These are phyloP conservation scores for Paragyromitra xinjiangensis DNA, from an alignment of 495 filamentous ascomycete genomes.

Conservation along the genomic window DNA sequence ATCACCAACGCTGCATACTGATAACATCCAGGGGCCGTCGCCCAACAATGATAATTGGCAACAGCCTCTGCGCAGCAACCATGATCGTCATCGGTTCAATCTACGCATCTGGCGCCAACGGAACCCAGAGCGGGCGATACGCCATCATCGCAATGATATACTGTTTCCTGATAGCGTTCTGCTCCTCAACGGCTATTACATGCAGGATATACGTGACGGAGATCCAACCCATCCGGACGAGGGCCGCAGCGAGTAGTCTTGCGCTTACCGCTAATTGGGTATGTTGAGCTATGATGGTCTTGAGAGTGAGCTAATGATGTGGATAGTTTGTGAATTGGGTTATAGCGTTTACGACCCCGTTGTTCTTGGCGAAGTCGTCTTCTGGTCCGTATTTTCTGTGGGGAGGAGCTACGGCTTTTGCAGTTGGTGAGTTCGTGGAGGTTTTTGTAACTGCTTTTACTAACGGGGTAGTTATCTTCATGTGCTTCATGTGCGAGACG, in stretches of 20 bases:
- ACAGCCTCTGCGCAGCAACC: slow-evolving; percentile 61
- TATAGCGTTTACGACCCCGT: slow-evolving; percentile 71
- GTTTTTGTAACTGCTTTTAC: background rate
- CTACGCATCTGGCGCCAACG: slow-evolving; percentile 49
- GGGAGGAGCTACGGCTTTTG: slow-evolving; percentile 38
- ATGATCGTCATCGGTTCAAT: slow-evolving; percentile 65
- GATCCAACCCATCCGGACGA: slow-evolving; percentile 41
- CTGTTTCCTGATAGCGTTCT: slow-evolving; percentile 61
- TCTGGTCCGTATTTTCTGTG: slow-evolving; percentile 46
- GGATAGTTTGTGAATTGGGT: slow-evolving; percentile 64
- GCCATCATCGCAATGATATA: slow-evolving; percentile 56
- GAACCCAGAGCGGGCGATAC: slow-evolving; percentile 26
- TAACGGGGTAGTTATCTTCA: slow-evolving; percentile 33
- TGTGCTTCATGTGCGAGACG: slow-evolving; percentile 40
- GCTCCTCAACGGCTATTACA: slow-evolving; percentile 62
- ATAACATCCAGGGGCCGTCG: slow-evolving; percentile 63
- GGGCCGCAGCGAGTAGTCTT: slow-evolving; percentile 39
- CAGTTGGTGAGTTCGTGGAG: slow-evolving; percentile 20
- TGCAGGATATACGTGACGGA: slow-evolving; percentile 64
- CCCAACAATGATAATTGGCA: slow-evolving; percentile 67
- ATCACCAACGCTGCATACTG: background rate
- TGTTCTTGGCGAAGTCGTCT: slow-evolving; percentile 63
- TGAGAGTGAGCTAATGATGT: background rate
- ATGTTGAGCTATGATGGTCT: background rate
- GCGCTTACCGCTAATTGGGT: slow-evolving; percentile 50